Evolutionary conservation across 768 basidiomycete genomes (phyloP).

Genomic region (Cyclocybe cylindracea): DNA sequence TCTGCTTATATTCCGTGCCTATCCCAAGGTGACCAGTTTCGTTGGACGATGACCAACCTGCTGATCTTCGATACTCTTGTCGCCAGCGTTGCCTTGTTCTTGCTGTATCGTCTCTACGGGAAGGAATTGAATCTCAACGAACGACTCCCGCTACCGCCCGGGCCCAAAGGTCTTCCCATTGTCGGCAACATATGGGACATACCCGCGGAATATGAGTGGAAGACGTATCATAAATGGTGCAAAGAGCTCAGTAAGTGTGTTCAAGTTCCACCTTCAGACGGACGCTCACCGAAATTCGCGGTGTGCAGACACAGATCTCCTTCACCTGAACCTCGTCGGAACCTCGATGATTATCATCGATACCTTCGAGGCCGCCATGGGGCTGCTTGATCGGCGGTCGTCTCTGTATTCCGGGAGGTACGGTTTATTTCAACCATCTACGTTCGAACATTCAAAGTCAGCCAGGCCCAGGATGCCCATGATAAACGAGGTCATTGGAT

Average conservation of each 20-base stretch:
- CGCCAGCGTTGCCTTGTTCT: too few relatives aligned
- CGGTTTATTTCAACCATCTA: neutral
- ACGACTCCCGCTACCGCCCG: neutral
- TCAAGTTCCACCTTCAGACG: too few relatives aligned
- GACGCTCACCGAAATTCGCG: neutral
- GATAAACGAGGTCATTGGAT: slow-evolving; percentile 16
- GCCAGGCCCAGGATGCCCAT: slow-evolving; percentile 12
- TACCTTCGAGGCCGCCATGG: slow-evolving; percentile 32
- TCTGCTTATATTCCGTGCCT: too few relatives aligned
- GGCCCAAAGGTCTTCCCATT: neutral
- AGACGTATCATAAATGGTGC: slow-evolving; percentile 27
- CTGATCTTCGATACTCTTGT: too few relatives aligned
- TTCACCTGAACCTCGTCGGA: slow-evolving; percentile 24
- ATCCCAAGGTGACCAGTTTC: too few relatives aligned
- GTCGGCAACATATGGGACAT: neutral
- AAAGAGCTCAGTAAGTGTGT: slow-evolving; percentile 28
- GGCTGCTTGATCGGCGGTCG: slow-evolving; percentile 42
- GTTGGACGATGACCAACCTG: too few relatives aligned
- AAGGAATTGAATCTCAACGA: too few relatives aligned
- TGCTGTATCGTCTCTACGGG: too few relatives aligned
- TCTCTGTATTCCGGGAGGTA: slow-evolving; percentile 38
- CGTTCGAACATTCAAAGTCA: neutral
- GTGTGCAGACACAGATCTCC: slow-evolving; percentile 21
- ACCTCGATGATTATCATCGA: slow-evolving; percentile 28
- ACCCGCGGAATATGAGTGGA: neutral